phyloP scores from a whole-genome alignment of 805 yeast genomes.

The Cyberlindnera lachancei region DNA sequence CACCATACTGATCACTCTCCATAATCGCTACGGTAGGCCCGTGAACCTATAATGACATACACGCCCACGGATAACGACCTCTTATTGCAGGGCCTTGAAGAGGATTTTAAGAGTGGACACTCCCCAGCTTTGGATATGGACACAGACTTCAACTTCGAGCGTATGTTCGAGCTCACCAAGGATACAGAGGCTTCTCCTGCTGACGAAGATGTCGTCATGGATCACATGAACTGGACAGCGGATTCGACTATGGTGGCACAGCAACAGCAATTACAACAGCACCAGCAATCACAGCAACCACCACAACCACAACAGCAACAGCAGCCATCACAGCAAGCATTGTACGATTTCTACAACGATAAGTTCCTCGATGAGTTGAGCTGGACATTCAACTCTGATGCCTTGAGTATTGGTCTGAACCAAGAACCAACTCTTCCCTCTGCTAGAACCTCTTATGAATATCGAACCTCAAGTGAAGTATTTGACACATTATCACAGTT shows the following conservation, averaged over 20 bases:
- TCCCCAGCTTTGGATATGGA: too few relatives aligned
- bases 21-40: too few relatives aligned
- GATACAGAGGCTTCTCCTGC: not conserved
- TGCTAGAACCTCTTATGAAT: constrained; percentile 26
- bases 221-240: not conserved
- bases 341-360: constrained; percentile 11
- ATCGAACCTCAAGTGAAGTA: constrained; percentile 36
- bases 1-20: too few relatives aligned
- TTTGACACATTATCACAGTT: constrained; percentile 29
- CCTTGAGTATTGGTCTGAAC: constrained; percentile 10
- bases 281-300: not conserved
- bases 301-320: not conserved
- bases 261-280: not conserved
- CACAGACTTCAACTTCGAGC: too few relatives aligned
- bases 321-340: constrained; percentile 7
- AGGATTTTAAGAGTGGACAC: too few relatives aligned
- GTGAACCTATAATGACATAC: too few relatives aligned
- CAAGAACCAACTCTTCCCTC: constrained; percentile 19
- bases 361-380: constrained; percentile 9
- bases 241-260: not conserved
- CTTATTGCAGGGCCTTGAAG: too few relatives aligned
- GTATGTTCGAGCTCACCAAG: too few relatives aligned
- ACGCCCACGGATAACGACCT: too few relatives aligned
- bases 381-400: constrained; percentile 9
- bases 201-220: not conserved